Evolutionary conservation across 306 rosid species (phyloP), one percentile per base, ranked within the genome.

Genomic region (Rosa multiflora): DNA sequence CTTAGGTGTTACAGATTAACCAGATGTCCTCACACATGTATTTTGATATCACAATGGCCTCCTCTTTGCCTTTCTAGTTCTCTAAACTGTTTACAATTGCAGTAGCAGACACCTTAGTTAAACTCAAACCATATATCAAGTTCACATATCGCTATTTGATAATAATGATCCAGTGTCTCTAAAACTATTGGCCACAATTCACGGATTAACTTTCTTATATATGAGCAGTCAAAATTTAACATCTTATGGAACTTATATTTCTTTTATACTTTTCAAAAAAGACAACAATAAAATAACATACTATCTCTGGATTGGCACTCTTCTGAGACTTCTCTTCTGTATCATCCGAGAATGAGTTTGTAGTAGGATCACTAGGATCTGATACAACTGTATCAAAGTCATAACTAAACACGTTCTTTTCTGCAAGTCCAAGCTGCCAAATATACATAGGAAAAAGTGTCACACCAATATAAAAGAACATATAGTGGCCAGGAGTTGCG

Each of bases 351-450:
- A 96, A 90, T 84, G 93, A 79, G 87, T 88, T 93, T 0, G 99
- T 91, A 82, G 91, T 89, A 62, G 96, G 93, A 80, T 93, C 94
- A 76, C 98, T 96, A 44, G 98, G 98, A 74, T 96, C 99, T 43
- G 98, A 96, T 14, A 79, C 90, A 73, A 88, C 92, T 72, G 82
- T 72, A 79, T 96, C 99, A 75, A 96, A 82, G 53, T 94, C 98
- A 78, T 87, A 93, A 83, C 58, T 90, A 85, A 88, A 78, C 79
- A 96, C 81, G 82, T 87, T 96, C 86, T 96, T 96, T 91, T 96
- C 98, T 23, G 84, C 88, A 48, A 96, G 94, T 74, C 99, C 99
- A 89, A 96, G 99, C 99, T 96, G 98, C 84, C 84, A 88, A 49
- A 82, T 55, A 82, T 69, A 80, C 40, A 69, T 51, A 75, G 18